Base-by-base conservation (phyloP, 179 eudicot species). In the Amaranthus tricolor region DNA sequence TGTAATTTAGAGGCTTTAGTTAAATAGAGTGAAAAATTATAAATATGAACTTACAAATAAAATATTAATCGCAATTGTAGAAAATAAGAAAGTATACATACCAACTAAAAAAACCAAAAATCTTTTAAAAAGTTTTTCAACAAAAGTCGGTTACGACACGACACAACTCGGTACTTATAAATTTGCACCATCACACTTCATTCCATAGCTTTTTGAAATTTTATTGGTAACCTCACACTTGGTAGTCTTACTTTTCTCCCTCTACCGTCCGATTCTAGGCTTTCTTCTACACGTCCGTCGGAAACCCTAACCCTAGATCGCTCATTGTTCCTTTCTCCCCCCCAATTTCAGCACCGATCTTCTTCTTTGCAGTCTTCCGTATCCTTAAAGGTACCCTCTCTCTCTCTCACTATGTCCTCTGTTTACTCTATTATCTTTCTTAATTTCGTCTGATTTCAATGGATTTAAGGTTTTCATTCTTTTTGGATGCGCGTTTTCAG, bases 231-330 rank as follows among this genome's bases (percentile, higher is more conserved):
- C 68, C 59, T 62, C 69, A 62, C 76, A 73, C 60, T 52, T 62
- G 69, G 76, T 61, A 73, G 43, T 6, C 49, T 31, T 51, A 3
- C 40, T 16, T 47, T 62, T 50, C 66, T 51, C 76, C 69, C 60
- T 48, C 76, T n/a, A n/a, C 31, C 60, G 57, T 60, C 67, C 57
- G 75, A 60, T 52, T 54, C 17, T 52, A 13, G 14, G 9, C 20
- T 20, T 64, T 64, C 19, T 9, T 13, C 8, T 10, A 31, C 65
- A 4, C 40, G 40, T 48, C n/a, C 68, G 15, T 47, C 76, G 58
- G 68, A 21, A 62, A 73, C 76, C 68, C 76, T 73, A 73, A 73
- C 76, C 76, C 76, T 73, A 73, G 47, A 49, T 73, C 68, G 40
- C 40, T 31, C 40, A 31, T 31, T 2, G 3, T 31, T 31, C 40